These are phyloP conservation scores for Yamadazyma laniorum DNA, from an alignment of 805 yeast species.

Conservation along the genomic window DNA sequence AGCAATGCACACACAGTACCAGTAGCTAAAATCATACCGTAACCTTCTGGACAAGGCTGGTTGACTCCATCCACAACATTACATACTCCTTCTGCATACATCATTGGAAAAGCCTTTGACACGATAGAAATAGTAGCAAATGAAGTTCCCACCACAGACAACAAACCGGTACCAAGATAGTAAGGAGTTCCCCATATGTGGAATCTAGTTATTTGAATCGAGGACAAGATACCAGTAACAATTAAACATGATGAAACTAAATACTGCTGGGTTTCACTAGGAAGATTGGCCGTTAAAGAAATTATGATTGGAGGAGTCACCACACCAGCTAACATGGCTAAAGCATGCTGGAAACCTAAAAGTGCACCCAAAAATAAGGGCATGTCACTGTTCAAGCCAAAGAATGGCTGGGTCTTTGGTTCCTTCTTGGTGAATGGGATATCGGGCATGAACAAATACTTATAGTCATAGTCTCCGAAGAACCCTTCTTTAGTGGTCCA, in stretches of 20 bases:
- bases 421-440: conserved; percentile 59
- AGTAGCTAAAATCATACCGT: conserved; percentile 83
- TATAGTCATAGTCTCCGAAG: conserved; percentile 85
- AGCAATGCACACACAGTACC: conserved; percentile 74
- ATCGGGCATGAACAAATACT: conserved; percentile 73
- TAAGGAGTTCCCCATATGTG: conserved; percentile 71
- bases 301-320: conserved; percentile 81
- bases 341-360: conserved; percentile 82
- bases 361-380: conserved; percentile 76
- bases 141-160: conserved; percentile 89
- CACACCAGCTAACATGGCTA: conserved; percentile 91
- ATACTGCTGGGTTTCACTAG: conserved; percentile 35
- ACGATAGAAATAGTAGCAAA: conserved; percentile 87
- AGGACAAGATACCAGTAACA: conserved; percentile 54
- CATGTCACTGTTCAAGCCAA: conserved; percentile 75
- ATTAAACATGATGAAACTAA: conserved; percentile 39
- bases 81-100: conserved; percentile 60
- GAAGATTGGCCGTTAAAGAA: conserved; percentile 59
- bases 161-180: conserved; percentile 81
- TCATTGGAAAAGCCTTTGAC: conserved; percentile 68
- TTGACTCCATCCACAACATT: conserved; percentile 59
- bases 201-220: conserved; percentile 67
- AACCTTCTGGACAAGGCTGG: conserved; percentile 85
- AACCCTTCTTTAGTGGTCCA: conserved; percentile 76
- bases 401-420: conserved; percentile 70